Base-by-base conservation (phyloP, 768 basidiomycete species). In the Basidioascus undulatus region DNA sequence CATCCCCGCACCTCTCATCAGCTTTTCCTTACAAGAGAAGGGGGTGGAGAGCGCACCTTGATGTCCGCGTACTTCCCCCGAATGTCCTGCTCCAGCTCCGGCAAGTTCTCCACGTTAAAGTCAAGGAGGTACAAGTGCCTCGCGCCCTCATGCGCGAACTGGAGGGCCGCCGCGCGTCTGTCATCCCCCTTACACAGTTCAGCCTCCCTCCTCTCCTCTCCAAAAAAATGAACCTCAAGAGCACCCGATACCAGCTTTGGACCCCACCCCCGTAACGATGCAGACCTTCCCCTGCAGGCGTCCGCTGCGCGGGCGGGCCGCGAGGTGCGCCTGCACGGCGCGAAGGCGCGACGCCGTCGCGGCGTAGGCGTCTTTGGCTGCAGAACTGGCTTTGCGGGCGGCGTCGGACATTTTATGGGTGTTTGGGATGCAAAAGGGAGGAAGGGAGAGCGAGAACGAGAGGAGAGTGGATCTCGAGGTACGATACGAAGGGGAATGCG, bases 241-340 rank as follows among this genome's bases (percentile, higher is more conserved):
- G 46, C 59, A 86, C 76, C 86, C 86, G 45, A 92, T 92, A 15
- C 86, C 86, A 54, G 75, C 74, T 48, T 76, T 53, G 16, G 81
- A 84, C 24, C 78, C 76, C 24, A 76, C 82, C 15, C 86, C 86
- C 1, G 86, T 89, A 49, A 89, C 68, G 42, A 89, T 65, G 50
- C 76, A 80, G 20, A 86, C 79, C 57, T 83, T 87, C 47, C 66
- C 71, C 53, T 65, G 65, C 47, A 87, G 64, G 50, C 71, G 65
- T 16, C 59, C 61, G 23, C 63, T 58, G 32, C 73, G 66, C 24
- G 71, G 63, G 18, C 69, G 51, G 21, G 56, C 61, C 32, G 63
- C 55, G 28, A 84, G 63, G 44, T 83, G 81, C 0, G 67, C 62
- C 54, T 74, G 72, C 41, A 84, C 70, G 50, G 67, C 67, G 39